These are phyloP conservation scores for Neonectria hederae DNA, from an alignment of 2,329 filamentous ascomycete genomes.

Conservation along the genomic window DNA sequence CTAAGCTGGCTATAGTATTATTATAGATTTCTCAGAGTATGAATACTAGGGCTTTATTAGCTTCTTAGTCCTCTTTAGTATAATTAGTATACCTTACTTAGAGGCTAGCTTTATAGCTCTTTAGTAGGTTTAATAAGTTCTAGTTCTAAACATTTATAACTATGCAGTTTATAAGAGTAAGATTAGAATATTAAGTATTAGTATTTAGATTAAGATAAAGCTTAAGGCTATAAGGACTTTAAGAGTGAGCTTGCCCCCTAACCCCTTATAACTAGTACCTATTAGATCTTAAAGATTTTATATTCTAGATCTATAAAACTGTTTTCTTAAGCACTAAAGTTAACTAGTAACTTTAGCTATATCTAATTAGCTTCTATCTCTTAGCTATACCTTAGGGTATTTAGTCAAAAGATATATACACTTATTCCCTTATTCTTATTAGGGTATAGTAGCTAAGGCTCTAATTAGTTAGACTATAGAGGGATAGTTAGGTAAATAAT, in stretches of 20 bases:
- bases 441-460: not conserved
- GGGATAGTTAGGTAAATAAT: not conserved
- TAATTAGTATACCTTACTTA: not conserved
- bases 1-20: not conserved
- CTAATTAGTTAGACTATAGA: not conserved
- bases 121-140: not conserved
- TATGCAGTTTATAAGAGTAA: not conserved
- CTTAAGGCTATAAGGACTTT: not conserved
- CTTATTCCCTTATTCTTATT: not conserved
- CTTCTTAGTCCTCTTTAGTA: not conserved
- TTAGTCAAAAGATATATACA: not conserved
- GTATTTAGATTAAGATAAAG: not conserved
- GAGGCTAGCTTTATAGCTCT: not conserved
- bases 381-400: not conserved
- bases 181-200: not conserved
- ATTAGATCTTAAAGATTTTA: not conserved
- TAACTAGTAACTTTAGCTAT: not conserved
- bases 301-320: not conserved
- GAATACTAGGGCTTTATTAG: not conserved
- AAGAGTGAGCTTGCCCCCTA: not conserved
- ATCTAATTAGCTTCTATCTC: not conserved
- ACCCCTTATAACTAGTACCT: not conserved
- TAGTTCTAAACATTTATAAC: not conserved
- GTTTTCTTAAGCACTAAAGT: not conserved
- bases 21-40: not conserved